Conservation (phyloP, 2,329 filamentous ascomycete species). For the Colletotrichum liriopes region DNA sequence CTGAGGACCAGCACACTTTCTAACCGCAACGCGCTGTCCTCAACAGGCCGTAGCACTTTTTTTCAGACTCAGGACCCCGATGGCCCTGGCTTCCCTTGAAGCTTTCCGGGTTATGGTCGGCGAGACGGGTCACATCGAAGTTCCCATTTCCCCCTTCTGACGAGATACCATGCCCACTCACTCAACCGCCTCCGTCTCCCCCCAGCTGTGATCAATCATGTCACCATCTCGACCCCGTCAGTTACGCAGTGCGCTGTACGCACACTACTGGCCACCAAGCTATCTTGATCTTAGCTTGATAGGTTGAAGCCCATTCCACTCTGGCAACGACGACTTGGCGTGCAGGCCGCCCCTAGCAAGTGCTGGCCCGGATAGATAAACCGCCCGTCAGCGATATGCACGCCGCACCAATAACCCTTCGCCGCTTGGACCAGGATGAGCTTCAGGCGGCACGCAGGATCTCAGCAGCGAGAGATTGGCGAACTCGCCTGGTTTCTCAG, state of each 20-base stretch:
- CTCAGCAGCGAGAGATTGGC: slow-evolving; percentile 40
- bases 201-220: background rate
- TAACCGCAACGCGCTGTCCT: background rate
- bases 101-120: background rate
- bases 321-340: slow-evolving; percentile 36
- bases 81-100: background rate
- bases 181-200: background rate
- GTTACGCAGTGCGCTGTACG: slow-evolving; percentile 16
- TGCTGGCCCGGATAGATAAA: slow-evolving; percentile 36
- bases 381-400: slow-evolving; percentile 25
- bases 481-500: slow-evolving; percentile 29
- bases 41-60: background rate
- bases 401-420: slow-evolving; percentile 23
- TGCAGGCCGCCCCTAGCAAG: slow-evolving; percentile 31
- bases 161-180: background rate
- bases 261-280: slow-evolving; percentile 10
- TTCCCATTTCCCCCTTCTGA: background rate
- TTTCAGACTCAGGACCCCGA: background rate
- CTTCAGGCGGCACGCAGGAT: slow-evolving; percentile 20
- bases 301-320: slow-evolving; percentile 11
- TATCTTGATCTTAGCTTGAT: slow-evolving; percentile 19
- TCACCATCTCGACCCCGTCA: slow-evolving; percentile 6
- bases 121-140: background rate
- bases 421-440: slow-evolving; percentile 7
- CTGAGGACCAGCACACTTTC: slow-evolving; percentile 6